A percentile compares a stretch with the other conserved stretches of the same genome.
Conservation (phyloP, 2,329 filamentous ascomycete species). For the Colletotrichum shisoi region DNA sequence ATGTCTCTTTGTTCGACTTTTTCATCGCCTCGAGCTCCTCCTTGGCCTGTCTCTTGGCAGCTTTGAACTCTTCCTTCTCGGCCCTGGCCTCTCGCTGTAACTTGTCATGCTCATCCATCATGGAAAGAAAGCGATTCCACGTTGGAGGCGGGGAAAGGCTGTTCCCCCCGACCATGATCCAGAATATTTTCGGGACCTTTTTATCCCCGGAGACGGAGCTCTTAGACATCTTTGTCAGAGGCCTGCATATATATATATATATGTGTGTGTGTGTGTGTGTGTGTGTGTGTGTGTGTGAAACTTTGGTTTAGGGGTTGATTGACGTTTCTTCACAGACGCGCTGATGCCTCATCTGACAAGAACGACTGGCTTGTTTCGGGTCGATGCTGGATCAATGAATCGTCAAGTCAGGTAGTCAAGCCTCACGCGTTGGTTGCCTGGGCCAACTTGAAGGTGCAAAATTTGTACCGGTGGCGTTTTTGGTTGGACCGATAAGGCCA, state of each 20-base stretch:
- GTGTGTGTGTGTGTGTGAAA: not conserved
- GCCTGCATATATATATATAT: not conserved
- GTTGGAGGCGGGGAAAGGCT: slow-evolving; percentile 18
- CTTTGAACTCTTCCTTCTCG: slow-evolving; percentile 15
- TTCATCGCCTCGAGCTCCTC: slow-evolving; percentile 18
- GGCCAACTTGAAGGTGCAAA: not conserved
- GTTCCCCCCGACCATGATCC: slow-evolving; percentile 30
- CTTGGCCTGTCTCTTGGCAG: slow-evolving; percentile 14
- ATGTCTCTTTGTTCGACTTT: slow-evolving; percentile 20
- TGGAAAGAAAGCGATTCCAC: slow-evolving; percentile 23
- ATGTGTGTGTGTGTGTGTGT: not conserved
- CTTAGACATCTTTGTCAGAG: slow-evolving; percentile 14
- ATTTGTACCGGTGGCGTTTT: not conserved
- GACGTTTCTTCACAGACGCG: too few species aligned
- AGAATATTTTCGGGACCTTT: slow-evolving; percentile 16
- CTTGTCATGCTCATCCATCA: slow-evolving; percentile 12
- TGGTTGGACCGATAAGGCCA: not conserved
- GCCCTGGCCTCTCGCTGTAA: slow-evolving; percentile 1
- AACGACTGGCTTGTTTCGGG: not conserved
- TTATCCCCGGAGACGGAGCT: not conserved
- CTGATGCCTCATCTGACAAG: not conserved
- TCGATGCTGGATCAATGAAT: not conserved
- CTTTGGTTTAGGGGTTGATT: not conserved
- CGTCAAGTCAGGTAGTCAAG: not conserved
- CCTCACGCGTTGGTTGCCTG: slow-evolving; percentile 9